Conservation (phyloP, 176 grass and related monocot species). For the Pharus latifolius region DNA sequence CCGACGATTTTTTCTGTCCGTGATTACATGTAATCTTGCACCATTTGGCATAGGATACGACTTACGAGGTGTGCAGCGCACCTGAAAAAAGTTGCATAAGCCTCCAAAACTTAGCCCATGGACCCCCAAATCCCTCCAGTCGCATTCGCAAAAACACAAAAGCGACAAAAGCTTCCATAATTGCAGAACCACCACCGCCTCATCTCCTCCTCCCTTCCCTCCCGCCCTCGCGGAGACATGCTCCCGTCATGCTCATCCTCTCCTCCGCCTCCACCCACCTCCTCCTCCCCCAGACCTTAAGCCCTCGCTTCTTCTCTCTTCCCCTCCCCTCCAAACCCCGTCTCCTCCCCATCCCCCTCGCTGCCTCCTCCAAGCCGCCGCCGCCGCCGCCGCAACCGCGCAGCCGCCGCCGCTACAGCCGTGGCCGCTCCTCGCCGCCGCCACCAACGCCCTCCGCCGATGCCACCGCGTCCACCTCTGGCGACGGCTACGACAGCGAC, state of each 20-base stretch:
- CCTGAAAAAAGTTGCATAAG: too few species aligned
- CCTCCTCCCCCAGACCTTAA: conserved; percentile 1
- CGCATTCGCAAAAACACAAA: too few species aligned
- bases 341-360: not conserved
- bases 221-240: not conserved
- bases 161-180: too few species aligned
- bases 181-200: too few species aligned
- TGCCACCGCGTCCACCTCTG: not conserved
- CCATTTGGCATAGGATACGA: too few species aligned
- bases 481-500: not conserved
- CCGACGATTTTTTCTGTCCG: too few species aligned
- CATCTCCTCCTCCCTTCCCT: not conserved
- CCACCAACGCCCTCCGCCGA: not conserved
- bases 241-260: conserved; percentile 38
- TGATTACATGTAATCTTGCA: too few species aligned
- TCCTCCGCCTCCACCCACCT: not conserved
- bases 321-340: not conserved
- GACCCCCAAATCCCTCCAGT: too few species aligned
- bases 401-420: not conserved
- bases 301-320: not conserved
- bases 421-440: not conserved
- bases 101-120: too few species aligned
- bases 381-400: not conserved
- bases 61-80: too few species aligned
- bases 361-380: not conserved